Conservation (phyloP, 257 asterid species). For the Penstemon barbatus region DNA sequence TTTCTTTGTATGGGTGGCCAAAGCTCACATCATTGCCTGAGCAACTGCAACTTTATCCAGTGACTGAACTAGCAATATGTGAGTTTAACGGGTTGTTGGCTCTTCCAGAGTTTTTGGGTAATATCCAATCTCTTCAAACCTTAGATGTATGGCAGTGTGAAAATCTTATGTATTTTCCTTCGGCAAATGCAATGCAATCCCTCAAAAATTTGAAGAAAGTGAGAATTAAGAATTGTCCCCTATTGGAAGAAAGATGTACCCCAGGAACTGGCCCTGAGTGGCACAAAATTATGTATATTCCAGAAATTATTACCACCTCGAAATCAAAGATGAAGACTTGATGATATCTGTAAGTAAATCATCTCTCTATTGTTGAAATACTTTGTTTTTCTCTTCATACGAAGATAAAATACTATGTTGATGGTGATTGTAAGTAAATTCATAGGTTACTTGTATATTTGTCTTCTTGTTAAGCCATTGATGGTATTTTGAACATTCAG, state of each 20-base stretch:
- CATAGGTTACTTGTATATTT: too few relatives aligned
- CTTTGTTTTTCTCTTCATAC: background rate
- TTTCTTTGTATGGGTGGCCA: conserved; percentile 13
- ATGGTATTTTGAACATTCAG: too few relatives aligned
- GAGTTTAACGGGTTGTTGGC: conserved; percentile 6
- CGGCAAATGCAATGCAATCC: conserved; percentile 7
- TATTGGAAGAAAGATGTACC: conserved; percentile 16
- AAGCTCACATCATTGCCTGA: conserved; percentile 14
- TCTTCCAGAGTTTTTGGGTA: conserved; percentile 36
- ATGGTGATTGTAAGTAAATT: too few relatives aligned
- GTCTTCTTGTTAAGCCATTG: too few relatives aligned
- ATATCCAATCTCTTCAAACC: conserved; percentile 14
- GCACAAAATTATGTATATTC: conserved; percentile 29
- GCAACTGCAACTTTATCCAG: conserved; percentile 13
- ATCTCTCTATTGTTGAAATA: background rate
- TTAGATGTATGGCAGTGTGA: background rate
- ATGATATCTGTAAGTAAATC: background rate
- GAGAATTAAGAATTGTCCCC: conserved; percentile 20
- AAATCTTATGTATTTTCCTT: conserved; percentile 16
- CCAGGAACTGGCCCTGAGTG: conserved; percentile 30
- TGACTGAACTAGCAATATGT: background rate
- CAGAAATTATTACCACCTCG: conserved; percentile 7
- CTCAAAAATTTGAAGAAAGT: conserved; percentile 23
- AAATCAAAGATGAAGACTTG: too few relatives aligned
- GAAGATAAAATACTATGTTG: background rate